phyloP scores from a whole-genome alignment of 345 rosid species.

The Cardamine occulta region DNA sequence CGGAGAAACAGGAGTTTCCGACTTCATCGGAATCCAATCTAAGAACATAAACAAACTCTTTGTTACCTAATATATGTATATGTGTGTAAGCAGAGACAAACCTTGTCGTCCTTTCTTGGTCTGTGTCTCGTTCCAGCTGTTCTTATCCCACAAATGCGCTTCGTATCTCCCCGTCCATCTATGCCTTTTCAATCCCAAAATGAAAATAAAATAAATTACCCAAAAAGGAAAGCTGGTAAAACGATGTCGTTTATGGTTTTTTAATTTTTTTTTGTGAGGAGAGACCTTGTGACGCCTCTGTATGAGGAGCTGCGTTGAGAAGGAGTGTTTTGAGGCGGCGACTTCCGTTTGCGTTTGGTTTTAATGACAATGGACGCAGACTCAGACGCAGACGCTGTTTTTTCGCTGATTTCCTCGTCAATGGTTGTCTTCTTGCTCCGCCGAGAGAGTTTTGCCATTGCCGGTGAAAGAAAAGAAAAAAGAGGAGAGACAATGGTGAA shows the following conservation, averaged over 20 bases:
- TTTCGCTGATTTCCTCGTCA: neutral
- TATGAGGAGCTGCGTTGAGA: conserved; percentile 86
- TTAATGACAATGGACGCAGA: conserved; percentile 42
- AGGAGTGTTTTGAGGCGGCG: conserved; percentile 76
- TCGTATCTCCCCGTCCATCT: conserved; percentile 89
- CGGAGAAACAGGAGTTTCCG: conserved; percentile 23
- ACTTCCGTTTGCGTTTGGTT: conserved; percentile 75
- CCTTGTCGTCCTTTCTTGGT: conserved; percentile 92
- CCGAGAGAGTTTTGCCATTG: conserved; percentile 42
- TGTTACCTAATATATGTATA: neutral
- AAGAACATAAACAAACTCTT: conserved; percentile 6
- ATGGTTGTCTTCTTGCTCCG: conserved; percentile 30
- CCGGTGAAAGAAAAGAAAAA: conserved; percentile 4
- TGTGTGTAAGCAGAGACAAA: conserved; percentile 22
- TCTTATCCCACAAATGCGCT: conserved; percentile 90
- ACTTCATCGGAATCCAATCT: conserved; percentile 24
- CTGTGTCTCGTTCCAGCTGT: conserved; percentile 82
- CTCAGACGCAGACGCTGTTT: conserved; percentile 28
- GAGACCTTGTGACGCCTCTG: conserved; percentile 89
- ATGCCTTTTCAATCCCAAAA: conserved; percentile 52
- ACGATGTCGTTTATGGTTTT: neutral
- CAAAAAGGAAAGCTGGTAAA: neutral
- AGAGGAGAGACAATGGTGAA: neutral
- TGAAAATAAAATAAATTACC: neutral
- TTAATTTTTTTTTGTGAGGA: neutral